phyloP scores from a whole-genome alignment of 1,284 basidiomycete species.

The Takashimella koratensis region DNA sequence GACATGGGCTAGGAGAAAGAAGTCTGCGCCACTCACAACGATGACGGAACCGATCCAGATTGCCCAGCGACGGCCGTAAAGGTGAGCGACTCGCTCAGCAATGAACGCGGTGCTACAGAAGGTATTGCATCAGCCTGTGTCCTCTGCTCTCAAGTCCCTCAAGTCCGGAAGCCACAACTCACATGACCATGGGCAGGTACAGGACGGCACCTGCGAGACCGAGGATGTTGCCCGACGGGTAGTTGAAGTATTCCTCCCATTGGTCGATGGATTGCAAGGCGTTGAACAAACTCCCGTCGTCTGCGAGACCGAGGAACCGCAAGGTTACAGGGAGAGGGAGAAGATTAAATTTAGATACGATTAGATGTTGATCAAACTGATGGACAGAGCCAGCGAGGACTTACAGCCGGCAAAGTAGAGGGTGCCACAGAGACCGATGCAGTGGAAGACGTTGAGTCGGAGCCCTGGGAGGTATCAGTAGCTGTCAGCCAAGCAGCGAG shows the following conservation, averaged over 20 bases:
- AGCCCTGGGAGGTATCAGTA: background rate
- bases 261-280: background rate
- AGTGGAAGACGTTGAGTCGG: background rate
- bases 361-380: background rate
- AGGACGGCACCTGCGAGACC: too few species aligned
- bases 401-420: background rate
- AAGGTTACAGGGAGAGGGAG: too few species aligned
- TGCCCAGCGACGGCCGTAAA: conserved; percentile 20
- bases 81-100: conserved; percentile 16
- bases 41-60: conserved; percentile 25
- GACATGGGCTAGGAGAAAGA: too few species aligned
- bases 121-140: too few species aligned
- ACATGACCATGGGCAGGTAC: too few species aligned
- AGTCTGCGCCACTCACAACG: conserved; percentile 25
- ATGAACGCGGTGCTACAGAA: background rate
- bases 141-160: too few species aligned
- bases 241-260: background rate
- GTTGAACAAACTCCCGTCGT: background rate
- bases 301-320: too few species aligned
- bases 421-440: background rate
- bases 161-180: too few species aligned
- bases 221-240: background rate
- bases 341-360: background rate
- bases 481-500: too few species aligned
- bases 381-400: background rate